A percentile compares a stretch with the other conserved stretches of the same genome.
These are phyloP conservation scores for Fraxinus baroniana DNA, from an alignment of 305 asterid species.

Conservation along the genomic window DNA sequence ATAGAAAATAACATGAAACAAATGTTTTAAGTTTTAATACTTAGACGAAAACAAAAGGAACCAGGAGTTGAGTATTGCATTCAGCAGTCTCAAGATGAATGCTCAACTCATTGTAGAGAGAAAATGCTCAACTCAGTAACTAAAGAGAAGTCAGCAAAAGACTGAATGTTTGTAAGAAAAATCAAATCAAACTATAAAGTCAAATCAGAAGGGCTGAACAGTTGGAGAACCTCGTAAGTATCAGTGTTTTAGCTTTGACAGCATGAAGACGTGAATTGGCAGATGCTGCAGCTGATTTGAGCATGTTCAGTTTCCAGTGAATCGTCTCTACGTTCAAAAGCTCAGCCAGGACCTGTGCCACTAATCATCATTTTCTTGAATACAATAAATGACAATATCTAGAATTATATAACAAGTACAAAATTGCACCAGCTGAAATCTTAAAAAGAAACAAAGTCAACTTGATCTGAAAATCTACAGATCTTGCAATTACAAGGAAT, in stretches of 20 bases:
- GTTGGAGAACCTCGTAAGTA: constrained; percentile 63
- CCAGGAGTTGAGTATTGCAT: neutral
- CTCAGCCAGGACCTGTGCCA: constrained; percentile 58
- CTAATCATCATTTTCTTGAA: constrained; percentile 37
- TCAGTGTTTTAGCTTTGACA: constrained; percentile 69
- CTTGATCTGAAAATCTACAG: neutral
- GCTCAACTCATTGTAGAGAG: neutral
- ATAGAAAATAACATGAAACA: neutral
- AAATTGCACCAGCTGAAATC: neutral
- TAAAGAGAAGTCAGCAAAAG: neutral
- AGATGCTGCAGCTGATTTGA: constrained; percentile 65
- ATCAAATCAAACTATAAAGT: neutral
- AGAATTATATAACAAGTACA: neutral
- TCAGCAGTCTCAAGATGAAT: neutral
- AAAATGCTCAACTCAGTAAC: neutral
- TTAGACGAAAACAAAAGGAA: neutral
- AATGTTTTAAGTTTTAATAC: neutral
- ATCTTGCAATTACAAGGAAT: constrained; percentile 5
- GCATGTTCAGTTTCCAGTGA: constrained; percentile 63
- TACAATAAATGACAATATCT: constrained; percentile 2
- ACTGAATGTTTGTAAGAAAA: neutral
- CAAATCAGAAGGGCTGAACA: constrained; percentile 4
- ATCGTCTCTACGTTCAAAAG: constrained; percentile 49
- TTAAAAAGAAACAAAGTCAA: neutral
- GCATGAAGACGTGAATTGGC: constrained; percentile 89